Conservation (phyloP, 2,329 filamentous ascomycete species). For the Phialemonium atrogriseum region DNA sequence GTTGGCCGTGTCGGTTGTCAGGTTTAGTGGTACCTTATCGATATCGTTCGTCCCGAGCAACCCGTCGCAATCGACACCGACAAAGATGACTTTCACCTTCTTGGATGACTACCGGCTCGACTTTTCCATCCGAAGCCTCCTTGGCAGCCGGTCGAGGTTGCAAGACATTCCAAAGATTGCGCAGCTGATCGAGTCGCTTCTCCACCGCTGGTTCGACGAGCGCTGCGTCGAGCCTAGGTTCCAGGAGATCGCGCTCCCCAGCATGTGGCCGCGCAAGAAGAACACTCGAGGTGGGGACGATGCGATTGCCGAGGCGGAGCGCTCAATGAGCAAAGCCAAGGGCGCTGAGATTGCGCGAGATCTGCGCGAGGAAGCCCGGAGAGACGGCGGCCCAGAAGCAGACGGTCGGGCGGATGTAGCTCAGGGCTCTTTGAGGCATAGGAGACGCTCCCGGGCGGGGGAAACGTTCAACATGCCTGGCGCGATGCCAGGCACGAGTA, state of each 20-base stretch:
- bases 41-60: conserved; percentile 84
- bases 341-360: conserved; percentile 45
- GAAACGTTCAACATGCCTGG: conserved; percentile 20
- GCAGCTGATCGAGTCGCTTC: conserved; percentile 68
- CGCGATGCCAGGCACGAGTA: conserved; percentile 11
- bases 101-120: conserved; percentile 80
- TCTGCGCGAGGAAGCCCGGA: conserved; percentile 40
- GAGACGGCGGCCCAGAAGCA: conserved; percentile 37
- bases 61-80: conserved; percentile 60
- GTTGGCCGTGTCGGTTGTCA: conserved; percentile 80
- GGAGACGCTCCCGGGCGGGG: conserved; percentile 18
- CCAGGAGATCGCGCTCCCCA: conserved; percentile 77
- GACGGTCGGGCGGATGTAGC: conserved; percentile 25
- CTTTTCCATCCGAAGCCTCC: conserved; percentile 69
- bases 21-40: conserved; percentile 90
- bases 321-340: conserved; percentile 43
- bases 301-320: conserved; percentile 33
- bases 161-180: conserved; percentile 87
- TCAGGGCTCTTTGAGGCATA: conserved; percentile 21
- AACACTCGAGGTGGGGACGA: conserved; percentile 71
- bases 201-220: conserved; percentile 85
- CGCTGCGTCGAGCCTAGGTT: conserved; percentile 78
- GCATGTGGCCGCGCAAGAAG: conserved; percentile 75
- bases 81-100: conserved; percentile 92
- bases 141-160: conserved; percentile 70